Conservation (phyloP, 2,329 filamentous ascomycete species). For the Bretziella fagacearum region DNA sequence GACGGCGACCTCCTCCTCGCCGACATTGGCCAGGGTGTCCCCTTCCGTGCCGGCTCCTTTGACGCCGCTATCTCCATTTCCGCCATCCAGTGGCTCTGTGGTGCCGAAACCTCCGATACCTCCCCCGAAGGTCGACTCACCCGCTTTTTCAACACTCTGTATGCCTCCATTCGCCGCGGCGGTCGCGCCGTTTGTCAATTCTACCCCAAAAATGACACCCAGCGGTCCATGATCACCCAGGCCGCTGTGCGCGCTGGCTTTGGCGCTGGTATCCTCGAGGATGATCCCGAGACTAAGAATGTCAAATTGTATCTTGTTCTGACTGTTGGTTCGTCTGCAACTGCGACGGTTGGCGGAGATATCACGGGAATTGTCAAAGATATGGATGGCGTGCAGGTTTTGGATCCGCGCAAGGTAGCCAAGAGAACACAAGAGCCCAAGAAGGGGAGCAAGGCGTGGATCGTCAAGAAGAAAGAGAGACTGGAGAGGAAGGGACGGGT, state of each 20-base stretch:
- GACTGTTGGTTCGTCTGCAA: slow-evolving; percentile 54
- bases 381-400: slow-evolving; percentile 73
- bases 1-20: slow-evolving; percentile 88
- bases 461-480: slow-evolving; percentile 73
- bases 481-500: slow-evolving; percentile 91
- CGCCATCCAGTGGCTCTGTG: slow-evolving; percentile 97
- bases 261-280: slow-evolving; percentile 83
- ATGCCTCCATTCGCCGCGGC: slow-evolving; percentile 65
- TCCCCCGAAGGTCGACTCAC: slow-evolving; percentile 59
- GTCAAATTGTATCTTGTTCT: slow-evolving; percentile 91
- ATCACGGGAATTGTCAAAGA: slow-evolving; percentile 81
- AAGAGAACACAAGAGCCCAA: slow-evolving; percentile 35
- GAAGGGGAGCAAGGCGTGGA: slow-evolving; percentile 77
- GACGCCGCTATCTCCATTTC: slow-evolving; percentile 91
- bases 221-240: slow-evolving; percentile 78
- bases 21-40: slow-evolving; percentile 89
- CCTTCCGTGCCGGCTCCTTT: slow-evolving; percentile 81
- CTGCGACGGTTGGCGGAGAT: slow-evolving; percentile 43
- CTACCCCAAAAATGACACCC: slow-evolving; percentile 88
- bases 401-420: slow-evolving; percentile 42
- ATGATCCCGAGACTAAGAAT: slow-evolving; percentile 93
- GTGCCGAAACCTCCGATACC: slow-evolving; percentile 77
- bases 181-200: slow-evolving; percentile 92
- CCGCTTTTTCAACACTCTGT: slow-evolving; percentile 85
- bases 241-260: slow-evolving; percentile 91